phyloP scores from a whole-genome alignment of 2,329 filamentous ascomycete species.

The Penicillium decumbens region DNA sequence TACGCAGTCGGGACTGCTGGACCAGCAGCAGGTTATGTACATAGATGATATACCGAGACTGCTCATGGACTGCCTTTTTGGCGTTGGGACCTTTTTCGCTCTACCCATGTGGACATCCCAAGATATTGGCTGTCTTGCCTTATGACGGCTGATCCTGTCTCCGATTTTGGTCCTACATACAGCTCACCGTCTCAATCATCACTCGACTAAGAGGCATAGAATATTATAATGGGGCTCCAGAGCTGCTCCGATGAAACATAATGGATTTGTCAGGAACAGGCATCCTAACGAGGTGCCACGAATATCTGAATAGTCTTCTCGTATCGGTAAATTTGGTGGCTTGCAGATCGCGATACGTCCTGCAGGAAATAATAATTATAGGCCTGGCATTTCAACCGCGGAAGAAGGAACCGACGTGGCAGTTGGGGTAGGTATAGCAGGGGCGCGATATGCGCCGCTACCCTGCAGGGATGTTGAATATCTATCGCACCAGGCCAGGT shows the following conservation, averaged over 20 bases:
- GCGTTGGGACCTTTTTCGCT: conserved; percentile 27
- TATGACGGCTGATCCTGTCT: not conserved
- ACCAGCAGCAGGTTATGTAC: conserved; percentile 36
- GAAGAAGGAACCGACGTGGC: not conserved
- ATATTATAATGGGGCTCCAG: not conserved
- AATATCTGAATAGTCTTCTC: not conserved
- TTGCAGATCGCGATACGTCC: not conserved
- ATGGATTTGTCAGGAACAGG: not conserved
- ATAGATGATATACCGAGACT: conserved; percentile 36
- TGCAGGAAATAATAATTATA: not conserved
- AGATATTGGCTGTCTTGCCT: not conserved
- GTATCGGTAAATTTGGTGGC: conserved; percentile 1
- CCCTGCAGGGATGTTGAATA: not conserved
- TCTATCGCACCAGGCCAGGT: not conserved
- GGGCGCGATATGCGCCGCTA: conserved; percentile 7
- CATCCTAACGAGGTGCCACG: not conserved
- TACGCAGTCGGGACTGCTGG: conserved; percentile 25
- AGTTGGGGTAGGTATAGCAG: not conserved
- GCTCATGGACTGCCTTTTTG: conserved; percentile 34
- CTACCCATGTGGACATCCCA: not conserved
- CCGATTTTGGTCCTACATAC: not conserved
- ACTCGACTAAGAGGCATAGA: not conserved
- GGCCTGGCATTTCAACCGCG: not conserved
- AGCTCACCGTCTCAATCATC: not conserved
- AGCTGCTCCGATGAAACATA: not conserved